Conservation (phyloP, 257 asterid species). For the Forsythia viridissima region DNA sequence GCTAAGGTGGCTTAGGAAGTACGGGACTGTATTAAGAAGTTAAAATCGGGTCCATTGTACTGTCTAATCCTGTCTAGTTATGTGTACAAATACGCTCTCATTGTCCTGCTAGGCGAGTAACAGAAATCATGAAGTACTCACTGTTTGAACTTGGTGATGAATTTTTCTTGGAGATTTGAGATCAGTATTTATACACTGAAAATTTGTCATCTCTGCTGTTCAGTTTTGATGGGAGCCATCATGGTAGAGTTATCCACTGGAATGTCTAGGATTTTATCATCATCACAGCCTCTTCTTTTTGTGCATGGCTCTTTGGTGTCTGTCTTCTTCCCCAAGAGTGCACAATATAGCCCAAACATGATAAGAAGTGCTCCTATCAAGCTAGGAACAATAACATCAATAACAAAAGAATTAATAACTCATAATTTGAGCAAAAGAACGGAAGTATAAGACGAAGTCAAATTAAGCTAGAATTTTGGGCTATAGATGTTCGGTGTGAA, state of each 20-base stretch:
- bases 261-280: neutral
- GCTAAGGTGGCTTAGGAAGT: neutral
- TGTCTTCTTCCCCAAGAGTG: neutral
- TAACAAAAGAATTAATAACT: neutral
- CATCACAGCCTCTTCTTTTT: neutral
- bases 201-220: neutral
- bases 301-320: neutral
- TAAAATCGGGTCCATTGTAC: neutral
- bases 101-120: neutral
- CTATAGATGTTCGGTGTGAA: neutral
- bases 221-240: neutral
- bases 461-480: neutral
- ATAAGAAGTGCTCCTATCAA: neutral
- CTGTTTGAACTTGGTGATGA: neutral
- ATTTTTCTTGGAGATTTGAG: neutral
- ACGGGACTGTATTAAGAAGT: neutral
- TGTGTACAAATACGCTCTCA: neutral
- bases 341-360: neutral
- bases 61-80: neutral
- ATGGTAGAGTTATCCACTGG: neutral
- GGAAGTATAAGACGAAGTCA: neutral
- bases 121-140: neutral
- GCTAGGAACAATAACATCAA: neutral
- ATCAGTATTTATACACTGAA: neutral
- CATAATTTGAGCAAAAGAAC: neutral